Conservation (phyloP, 306 rosid species). For the Vigna hirtella region DNA sequence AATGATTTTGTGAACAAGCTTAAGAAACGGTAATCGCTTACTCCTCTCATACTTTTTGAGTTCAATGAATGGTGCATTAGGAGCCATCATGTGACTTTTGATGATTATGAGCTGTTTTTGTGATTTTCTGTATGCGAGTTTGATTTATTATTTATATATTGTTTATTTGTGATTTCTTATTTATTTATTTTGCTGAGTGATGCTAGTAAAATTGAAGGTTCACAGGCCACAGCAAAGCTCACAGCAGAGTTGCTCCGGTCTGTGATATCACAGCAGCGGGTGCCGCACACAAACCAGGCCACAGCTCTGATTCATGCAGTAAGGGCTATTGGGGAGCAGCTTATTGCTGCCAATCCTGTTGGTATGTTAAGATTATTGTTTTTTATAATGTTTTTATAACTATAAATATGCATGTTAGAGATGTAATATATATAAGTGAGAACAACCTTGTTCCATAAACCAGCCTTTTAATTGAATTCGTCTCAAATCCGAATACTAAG, state of each 20-base stretch:
- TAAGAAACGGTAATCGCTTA: slow-evolving; percentile 68
- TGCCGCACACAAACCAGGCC: slow-evolving; percentile 87
- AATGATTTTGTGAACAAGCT: slow-evolving; percentile 81
- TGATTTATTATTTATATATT: not conserved
- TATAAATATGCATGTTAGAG: not conserved
- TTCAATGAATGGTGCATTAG: slow-evolving; percentile 34
- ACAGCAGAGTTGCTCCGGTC: slow-evolving; percentile 88
- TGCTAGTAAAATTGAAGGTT: slow-evolving; percentile 94
- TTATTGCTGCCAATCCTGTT: slow-evolving; percentile 93
- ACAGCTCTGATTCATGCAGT: slow-evolving; percentile 86
- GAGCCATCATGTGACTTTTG: slow-evolving; percentile 24
- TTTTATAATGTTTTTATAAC: not conserved
- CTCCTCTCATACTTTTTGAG: slow-evolving; percentile 26
- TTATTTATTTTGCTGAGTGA: slow-evolving; percentile 34
- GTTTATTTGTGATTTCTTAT: not conserved
- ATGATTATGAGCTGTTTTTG: slow-evolving; percentile 19
- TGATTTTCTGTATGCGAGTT: not conserved
- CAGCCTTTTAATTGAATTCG: not conserved
- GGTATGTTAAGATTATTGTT: slow-evolving; percentile 57
- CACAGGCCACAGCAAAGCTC: slow-evolving; percentile 85
- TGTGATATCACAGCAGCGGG: slow-evolving; percentile 84
- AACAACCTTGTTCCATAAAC: not conserved
- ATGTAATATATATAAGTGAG: not conserved
- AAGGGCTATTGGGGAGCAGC: slow-evolving; percentile 86
- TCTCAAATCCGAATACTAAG: not conserved